phyloP scores from a whole-genome alignment of 1,139 yeast genomes.

The Scheffersomyces titani region DNA sequence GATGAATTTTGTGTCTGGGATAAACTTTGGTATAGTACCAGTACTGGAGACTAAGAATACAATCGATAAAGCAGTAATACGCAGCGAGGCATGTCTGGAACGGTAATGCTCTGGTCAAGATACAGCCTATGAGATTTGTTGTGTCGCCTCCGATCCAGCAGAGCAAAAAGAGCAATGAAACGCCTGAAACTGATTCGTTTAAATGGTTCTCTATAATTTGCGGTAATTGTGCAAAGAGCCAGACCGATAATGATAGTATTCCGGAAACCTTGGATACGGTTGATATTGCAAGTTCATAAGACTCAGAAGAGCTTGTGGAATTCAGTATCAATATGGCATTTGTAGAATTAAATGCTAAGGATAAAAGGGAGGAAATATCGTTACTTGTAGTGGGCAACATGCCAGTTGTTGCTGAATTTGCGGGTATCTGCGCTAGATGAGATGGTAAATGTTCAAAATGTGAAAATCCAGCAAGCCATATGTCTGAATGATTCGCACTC shows the following conservation, averaged over 20 bases:
- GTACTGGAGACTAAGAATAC: constrained; percentile 22
- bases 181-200: constrained; percentile 25
- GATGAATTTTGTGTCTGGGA: constrained; percentile 17
- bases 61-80: constrained; percentile 27
- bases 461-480: background rate
- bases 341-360: background rate
- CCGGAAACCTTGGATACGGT: constrained; percentile 22
- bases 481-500: background rate
- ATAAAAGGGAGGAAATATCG: background rate
- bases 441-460: background rate
- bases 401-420: background rate
- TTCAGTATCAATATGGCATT: background rate
- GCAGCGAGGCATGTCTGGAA: constrained; percentile 26
- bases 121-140: constrained; percentile 24
- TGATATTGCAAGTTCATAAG: constrained; percentile 5
- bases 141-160: constrained; percentile 28
- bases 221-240: constrained; percentile 32
- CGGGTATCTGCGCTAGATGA: background rate
- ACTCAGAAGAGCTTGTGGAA: background rate
- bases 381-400: background rate
- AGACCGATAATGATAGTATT: constrained; percentile 27
- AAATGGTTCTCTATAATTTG: constrained; percentile 26
- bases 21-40: constrained; percentile 27
- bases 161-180: constrained; percentile 19
- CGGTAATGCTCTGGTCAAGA: constrained; percentile 25